Base-by-base conservation (phyloP, 768 basidiomycete species). In the Dioszegia crocea region DNA sequence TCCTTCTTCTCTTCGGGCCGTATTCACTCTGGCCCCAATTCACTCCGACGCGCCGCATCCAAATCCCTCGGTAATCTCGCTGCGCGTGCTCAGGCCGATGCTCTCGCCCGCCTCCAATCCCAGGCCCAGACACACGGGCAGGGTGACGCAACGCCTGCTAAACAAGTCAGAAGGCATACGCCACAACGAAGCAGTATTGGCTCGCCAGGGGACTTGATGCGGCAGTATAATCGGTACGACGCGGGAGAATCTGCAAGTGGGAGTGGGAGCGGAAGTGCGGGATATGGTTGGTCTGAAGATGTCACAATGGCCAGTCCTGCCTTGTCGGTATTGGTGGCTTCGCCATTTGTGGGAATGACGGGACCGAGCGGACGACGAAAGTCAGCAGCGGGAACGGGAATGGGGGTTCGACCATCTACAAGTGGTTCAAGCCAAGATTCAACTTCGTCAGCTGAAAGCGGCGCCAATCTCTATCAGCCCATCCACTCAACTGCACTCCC, bases 51-150 rank as follows among this genome's bases (percentile, higher is more conserved):
- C 30, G 40, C 29, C 39, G 54, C 61, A 4, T 46, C 69, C 0
- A 74, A 74, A 51, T 74, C 72, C 21, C 59, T 74, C 11, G 68
- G 67, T 11, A 74, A 69, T 38, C 41, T 74, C 26, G 58, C 58
- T 3, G 67, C 68, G 30, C 60, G 56, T 9, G 60, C 57, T 11
- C 58, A 69, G 24, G 64, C 68, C n/a, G 64, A 62, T 27, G 39
- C 48, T 46, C 56, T 17, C 14, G 33, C 33, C 14, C n/a, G n/a
- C n/a, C n/a, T n/a, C n/a, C n/a, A n/a, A n/a, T n/a, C n/a, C n/a
- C n/a, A n/a, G n/a, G n/a, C n/a, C n/a, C 33, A 14, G 33, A 33
- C 33, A 33, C 33, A 6, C 33, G 33, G 14, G 33, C 33, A 43
- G 21, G n/a, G 9, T 21, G 64, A 73, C 39, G 52, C 53, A 3